Base-by-base conservation (phyloP, 257 asterid species). In the Primulina eburnea region DNA sequence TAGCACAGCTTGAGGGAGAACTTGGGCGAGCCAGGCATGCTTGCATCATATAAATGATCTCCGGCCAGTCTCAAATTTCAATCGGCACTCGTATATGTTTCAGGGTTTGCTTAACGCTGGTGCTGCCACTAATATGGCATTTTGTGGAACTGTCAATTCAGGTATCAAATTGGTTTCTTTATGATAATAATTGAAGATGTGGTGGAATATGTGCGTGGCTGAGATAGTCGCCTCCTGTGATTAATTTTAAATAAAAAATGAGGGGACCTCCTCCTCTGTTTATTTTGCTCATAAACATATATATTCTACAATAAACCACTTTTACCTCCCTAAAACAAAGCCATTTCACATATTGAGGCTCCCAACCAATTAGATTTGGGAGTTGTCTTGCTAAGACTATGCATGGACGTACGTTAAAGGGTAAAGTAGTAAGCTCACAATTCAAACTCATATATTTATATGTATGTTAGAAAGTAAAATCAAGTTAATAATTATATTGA, bases 1-100 rank as follows among this genome's bases (percentile, higher is more conserved):
- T 94, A 61, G 97, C 97, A 2, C 97, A 91, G 64, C 81, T 94
- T 37, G 99, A 94, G 79, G 64, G 79, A n/a, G 97, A 94, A 60
- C 90, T 91, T n/a, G 92, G 86, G 73, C 82, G 87, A 83, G 90
- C 88, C 73, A 82, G 92, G 73, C 96, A 87, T 12, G 14, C 10
- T 11, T 9, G 17, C 53, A 43, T 43, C 53, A 43, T 43, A 38
- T 38, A 35, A 28, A 28, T 28, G 29, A 28, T 28, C 29, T 28
- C 43, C 4, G 10, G 52, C 17, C 10, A 47, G 55, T 14, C 55
- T 47, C 55, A 14, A 14, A 12, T 47, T 47, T 16, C 56, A 50
- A 50, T 43, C 53, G n/a, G n/a, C 6, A 10, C 12, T 37, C 12
- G 47, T 43, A 1, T 50, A 50, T 16, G 12, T 43, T 10, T 50